Base-by-base conservation (phyloP, 345 rosid genomes). In the Limnanthes douglasii region DNA sequence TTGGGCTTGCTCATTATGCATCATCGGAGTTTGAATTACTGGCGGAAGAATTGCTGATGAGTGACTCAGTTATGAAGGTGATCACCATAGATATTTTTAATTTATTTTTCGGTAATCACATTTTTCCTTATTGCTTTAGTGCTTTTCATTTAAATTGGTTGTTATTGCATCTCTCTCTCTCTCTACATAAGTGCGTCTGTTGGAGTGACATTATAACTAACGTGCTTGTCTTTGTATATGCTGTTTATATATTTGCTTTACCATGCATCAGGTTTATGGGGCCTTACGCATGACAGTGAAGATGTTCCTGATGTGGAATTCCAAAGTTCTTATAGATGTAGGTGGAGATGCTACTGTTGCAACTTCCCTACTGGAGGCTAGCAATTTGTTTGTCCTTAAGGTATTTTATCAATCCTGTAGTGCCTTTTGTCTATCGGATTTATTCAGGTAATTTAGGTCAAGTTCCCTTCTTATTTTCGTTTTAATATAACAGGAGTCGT, bases 261-360 rank as follows among this genome's bases (percentile, higher is more conserved):
- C 5, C 18, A 11, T 15, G 15, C 25, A 15, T 38, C 60, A 85
- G 99, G 99, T 92, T 28, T 92, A 85, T 61, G 99, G 99, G 39
- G 99, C 99, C 23, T 54, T 92, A 46, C 78, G 99, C 39, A 92
- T 92, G 99, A 62, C 84, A 46, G 99, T 85, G 35, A 92, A 92
- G 59, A 85, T 92, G 60, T 92, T 92, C 65, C 66, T 92, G 68
- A 78, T 92, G 96, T 92, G 96, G 99, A 85, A 92, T 53, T 92
- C 99, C 31, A 43, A 81, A 68, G 60, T 92, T 93, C 50, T 78
- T 51, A 69, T 92, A 51, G 78, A 75, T 64, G 99, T 86, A 8
- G 94, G 92, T 59, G 94, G 75, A 50, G 99, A 92, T 48, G 40
- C 57, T 31, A 47, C 73, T 46, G 90, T 92, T 46, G 60, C 76